phyloP scores from a whole-genome alignment of 2,329 filamentous ascomycete genomes.

The Thielaviopsis ethacetica region DNA sequence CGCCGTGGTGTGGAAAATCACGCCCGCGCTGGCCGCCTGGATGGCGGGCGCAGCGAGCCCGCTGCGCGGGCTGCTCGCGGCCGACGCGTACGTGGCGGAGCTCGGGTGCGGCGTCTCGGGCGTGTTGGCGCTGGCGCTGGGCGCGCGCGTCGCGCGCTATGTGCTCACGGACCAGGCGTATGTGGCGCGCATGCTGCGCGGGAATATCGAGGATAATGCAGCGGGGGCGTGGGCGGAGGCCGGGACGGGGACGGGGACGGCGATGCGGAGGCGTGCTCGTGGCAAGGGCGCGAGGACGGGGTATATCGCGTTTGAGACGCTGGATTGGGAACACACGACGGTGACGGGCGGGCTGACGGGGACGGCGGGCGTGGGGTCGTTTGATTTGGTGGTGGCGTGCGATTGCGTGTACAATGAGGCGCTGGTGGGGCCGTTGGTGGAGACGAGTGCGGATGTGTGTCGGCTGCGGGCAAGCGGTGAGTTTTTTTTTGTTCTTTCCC shows the following conservation, averaged over 20 bases:
- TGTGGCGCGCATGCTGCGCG: conserved; percentile 56
- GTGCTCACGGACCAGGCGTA: conserved; percentile 81
- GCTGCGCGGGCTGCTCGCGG: conserved; percentile 29
- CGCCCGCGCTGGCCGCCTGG: conserved; percentile 69
- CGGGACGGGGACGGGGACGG: background rate
- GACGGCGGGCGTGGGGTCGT: conserved; percentile 16
- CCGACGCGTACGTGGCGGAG: conserved; percentile 50
- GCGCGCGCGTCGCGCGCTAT: conserved; percentile 43
- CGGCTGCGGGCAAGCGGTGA: conserved; percentile 28
- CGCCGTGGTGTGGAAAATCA: conserved; percentile 78
- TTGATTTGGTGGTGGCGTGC: conserved; percentile 66
- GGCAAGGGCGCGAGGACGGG: background rate
- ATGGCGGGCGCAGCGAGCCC: conserved; percentile 46
- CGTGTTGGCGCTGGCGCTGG: conserved; percentile 53
- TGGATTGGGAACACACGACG: conserved; percentile 71
- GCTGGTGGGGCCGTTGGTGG: conserved; percentile 65
- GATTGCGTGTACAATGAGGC: conserved; percentile 94
- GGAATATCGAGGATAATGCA: conserved; percentile 55
- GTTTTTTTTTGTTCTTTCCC: background rate
- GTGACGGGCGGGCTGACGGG: conserved; percentile 26
- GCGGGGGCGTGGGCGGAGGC: conserved; percentile 6
- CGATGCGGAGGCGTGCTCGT: background rate
- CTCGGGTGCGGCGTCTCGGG: conserved; percentile 80
- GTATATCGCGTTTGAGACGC: conserved; percentile 36
- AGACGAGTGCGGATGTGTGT: conserved; percentile 63